A percentile compares a stretch with the other conserved stretches of the same genome.
phyloP scores from a whole-genome alignment of 1,284 basidiomycete genomes.

The Fistulinella staudtii region DNA sequence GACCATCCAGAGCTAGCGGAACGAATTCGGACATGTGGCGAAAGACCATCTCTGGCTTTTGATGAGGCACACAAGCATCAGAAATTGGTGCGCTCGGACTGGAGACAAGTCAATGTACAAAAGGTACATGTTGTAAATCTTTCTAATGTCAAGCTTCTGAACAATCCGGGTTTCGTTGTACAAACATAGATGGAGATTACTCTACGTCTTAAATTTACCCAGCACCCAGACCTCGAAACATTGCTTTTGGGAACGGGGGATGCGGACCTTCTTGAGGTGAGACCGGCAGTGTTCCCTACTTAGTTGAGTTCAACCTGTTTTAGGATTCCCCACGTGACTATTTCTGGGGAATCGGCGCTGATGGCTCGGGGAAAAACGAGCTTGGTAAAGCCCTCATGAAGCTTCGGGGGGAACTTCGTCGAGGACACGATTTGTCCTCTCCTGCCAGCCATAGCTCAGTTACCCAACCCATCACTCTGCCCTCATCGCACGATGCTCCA shows the following conservation, averaged over 20 bases:
- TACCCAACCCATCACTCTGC: too few relatives aligned
- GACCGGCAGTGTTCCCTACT: background rate
- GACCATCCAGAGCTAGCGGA: constrained; percentile 58
- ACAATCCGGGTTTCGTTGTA: too few relatives aligned
- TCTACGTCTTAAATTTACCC: constrained; percentile 41
- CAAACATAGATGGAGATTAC: constrained; percentile 37
- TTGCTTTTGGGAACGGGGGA: constrained; percentile 37
- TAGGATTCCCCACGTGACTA: constrained; percentile 38
- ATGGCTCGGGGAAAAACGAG: constrained; percentile 39
- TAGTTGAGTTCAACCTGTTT: too few relatives aligned
- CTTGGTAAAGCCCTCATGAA: constrained; percentile 42
- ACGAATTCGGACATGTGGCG: constrained; percentile 42
- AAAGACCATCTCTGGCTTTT: constrained; percentile 30
- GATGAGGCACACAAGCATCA: constrained; percentile 34
- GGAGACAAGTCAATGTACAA: constrained; percentile 30
- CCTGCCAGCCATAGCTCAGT: too few relatives aligned
- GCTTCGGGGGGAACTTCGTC: constrained; percentile 30
- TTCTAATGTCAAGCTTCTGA: background rate
- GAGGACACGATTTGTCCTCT: background rate
- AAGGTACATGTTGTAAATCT: constrained; percentile 20
- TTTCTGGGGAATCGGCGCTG: constrained; percentile 44
- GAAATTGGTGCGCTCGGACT: constrained; percentile 30
- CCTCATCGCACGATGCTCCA: too few relatives aligned
- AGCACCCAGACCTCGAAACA: constrained; percentile 36
- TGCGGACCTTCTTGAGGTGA: constrained; percentile 35